phyloP scores from a whole-genome alignment of 805 yeast genomes.

The Priceomyces haplophilus region DNA sequence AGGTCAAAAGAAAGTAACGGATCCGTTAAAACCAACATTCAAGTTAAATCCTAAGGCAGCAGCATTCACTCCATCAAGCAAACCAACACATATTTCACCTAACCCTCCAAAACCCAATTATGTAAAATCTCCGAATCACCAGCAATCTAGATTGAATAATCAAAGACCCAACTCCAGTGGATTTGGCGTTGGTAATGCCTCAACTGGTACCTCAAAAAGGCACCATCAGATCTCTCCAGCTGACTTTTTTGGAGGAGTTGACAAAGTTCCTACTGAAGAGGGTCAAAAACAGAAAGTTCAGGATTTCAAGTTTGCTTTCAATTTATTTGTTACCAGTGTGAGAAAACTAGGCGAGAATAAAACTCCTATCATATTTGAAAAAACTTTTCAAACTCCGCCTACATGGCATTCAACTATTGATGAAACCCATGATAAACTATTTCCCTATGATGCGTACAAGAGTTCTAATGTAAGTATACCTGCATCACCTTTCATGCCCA shows the following conservation, averaged over 20 bases:
- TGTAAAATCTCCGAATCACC: conserved; percentile 24
- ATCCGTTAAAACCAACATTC: conserved; percentile 58
- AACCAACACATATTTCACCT: conserved; percentile 25
- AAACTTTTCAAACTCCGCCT: conserved; percentile 70
- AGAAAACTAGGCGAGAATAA: conserved; percentile 20
- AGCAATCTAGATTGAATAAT: conserved; percentile 32
- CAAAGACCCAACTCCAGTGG: conserved; percentile 31
- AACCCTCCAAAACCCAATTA: conserved; percentile 23
- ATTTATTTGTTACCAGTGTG: conserved; percentile 49
- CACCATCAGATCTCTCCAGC: conserved; percentile 39
- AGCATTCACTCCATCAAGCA: conserved; percentile 53
- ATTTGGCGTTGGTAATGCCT: conserved; percentile 9
- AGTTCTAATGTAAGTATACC: conserved; percentile 16
- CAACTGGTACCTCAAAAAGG: conserved; percentile 21
- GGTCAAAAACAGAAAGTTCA: conserved; percentile 33
- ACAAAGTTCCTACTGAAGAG: conserved; percentile 36
- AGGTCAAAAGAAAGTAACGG: conserved; percentile 47
- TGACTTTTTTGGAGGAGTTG: conserved; percentile 41
- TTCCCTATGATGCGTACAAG: conserved; percentile 37
- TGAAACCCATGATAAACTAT: conserved; percentile 51
- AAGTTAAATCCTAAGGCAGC: conserved; percentile 70
- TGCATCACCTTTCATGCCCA: conserved; percentile 26
- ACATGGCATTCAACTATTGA: conserved; percentile 67
- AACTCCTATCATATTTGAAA: conserved; percentile 44
- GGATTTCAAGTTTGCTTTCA: conserved; percentile 45